Evolutionary conservation across 257 asterid species (phyloP), one percentile per base, ranked within the genome.

Genomic region (Schizonepeta tenuifolia): DNA sequence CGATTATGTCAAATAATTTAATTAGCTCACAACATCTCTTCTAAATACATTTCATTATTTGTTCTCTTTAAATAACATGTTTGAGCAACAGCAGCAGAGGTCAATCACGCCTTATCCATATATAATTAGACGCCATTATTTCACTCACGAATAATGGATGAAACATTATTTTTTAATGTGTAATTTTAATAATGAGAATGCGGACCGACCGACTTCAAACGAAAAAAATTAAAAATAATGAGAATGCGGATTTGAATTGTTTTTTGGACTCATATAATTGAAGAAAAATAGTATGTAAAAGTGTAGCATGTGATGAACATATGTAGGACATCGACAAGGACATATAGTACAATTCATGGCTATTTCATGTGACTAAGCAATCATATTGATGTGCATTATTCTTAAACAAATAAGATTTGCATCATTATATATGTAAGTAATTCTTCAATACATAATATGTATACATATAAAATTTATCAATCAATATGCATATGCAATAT

Each of bases 311-410:
- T 75, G 83, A 69, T 47, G 77, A 21, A 69, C 36, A 49, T 54
- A 49, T 44, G 74, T 47, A 73, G 24, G 12, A 2, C 54, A n/a
- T 72, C 12, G 72, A 79, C 33, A 79, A 75, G 73, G 76, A 62
- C 71, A 9, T 38, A 63, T 43, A 59, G 65, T 77, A 57, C 73
- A 47, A n/a, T 56, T n/a, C 70, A 46, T 47, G 51, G 35, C 58
- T 61, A 65, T 78, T 70, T 81, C 85, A 75, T 79, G 86, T 81
- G 85, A 75, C 75, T 65, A 67, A 67, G 47, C 80, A 77, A 83
- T 83, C 85, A 77, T 72, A 79, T 74, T 54, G 73, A 49, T 49
- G 49, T 76, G 46, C 71, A 35, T 61, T 71, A 56, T 75, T 63
- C 64, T 31, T 31, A 31, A 28, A 6, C 51, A 24, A 51, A 40